These are phyloP conservation scores for Monosporascus sp. DNA, from an alignment of 2,329 filamentous ascomycete species.

Conservation along the genomic window DNA sequence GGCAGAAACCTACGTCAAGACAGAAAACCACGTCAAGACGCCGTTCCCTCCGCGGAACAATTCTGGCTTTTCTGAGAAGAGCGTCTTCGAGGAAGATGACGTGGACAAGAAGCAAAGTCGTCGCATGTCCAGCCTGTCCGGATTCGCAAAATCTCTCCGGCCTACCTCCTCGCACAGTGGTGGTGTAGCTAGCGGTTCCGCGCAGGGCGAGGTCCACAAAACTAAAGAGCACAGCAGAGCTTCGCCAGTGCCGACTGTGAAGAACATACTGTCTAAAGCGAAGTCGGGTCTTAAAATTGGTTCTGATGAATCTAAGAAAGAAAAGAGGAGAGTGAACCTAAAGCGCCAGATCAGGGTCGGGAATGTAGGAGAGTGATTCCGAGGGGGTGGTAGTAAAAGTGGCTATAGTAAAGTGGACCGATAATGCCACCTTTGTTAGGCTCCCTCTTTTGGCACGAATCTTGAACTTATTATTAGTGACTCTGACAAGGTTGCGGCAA, in stretches of 20 bases:
- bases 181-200: slow-evolving; percentile 1
- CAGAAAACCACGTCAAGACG: slow-evolving; percentile 17
- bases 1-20: slow-evolving; percentile 14
- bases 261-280: slow-evolving; percentile 18
- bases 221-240: slow-evolving; percentile 2
- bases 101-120: slow-evolving; percentile 10
- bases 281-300: slow-evolving; percentile 16
- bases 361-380: not conserved
- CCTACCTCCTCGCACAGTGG: slow-evolving; percentile 2
- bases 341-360: slow-evolving; percentile 15
- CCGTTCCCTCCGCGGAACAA: slow-evolving; percentile 12
- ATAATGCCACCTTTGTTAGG: too few relatives aligned
- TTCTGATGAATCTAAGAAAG: slow-evolving; percentile 18
- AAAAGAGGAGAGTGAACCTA: slow-evolving; percentile 16
- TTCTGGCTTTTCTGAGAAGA: slow-evolving; percentile 6
- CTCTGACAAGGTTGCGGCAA: too few relatives aligned
- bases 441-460: too few relatives aligned
- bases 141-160: slow-evolving; percentile 6
- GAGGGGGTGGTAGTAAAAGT: too few relatives aligned
- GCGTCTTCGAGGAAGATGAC: slow-evolving; percentile 2
- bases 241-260: slow-evolving; percentile 14
- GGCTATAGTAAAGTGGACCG: too few relatives aligned
- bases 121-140: slow-evolving; percentile 5
- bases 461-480: too few relatives aligned
- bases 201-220: slow-evolving; percentile 1